Evolutionary conservation across 169 alveolate species (phyloP), one percentile per base, ranked within the genome.

Genomic region (Plasmodium blacklocki): DNA sequence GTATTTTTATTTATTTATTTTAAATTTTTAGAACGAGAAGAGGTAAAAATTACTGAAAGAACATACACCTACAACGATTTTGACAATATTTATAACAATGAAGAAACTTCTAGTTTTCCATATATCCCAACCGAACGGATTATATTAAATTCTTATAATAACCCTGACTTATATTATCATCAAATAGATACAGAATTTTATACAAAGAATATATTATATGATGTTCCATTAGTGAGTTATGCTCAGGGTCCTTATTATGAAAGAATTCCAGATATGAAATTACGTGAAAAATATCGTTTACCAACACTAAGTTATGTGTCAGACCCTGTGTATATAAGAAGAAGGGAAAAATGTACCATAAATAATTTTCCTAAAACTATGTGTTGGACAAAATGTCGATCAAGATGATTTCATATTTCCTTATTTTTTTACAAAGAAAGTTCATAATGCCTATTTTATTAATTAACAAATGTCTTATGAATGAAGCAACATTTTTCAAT

Each of bases 141-240:
- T 63, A 29, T 83, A 5, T 43, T 83, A 67, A 58, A 67, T 56
- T 52, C 85, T 8, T 56, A 19, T 60, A 83, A 70, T 29, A 67
- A 70, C 54, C 72, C 80, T 21, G 80, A 72, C 12, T 23, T 68
- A 54, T 83, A 68, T 50, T 83, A 83, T 47, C 91, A 83, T 83
- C 91, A 83, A 63, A 83, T 83, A 39, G 91, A 83, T 45, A 83
- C 64, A 39, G 91, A 83, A 63, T 83, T 83, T 83, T 83, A 83
- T 62, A 73, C 91, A 54, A 83, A 68, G 54, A 45, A 83, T 21
- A 83, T 83, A 56, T 15, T 83, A 50, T 29, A 83, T 15, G 91
- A 83, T 43, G 85, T 83, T 9, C 91, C 91, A 49, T 62, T 83
- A 72, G 70, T 83, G 39, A 83, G 91, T 58, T 83, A 83, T 72